Evolutionary conservation across 768 basidiomycete genomes (phyloP).

Genomic region (Kwoniella sp.): DNA sequence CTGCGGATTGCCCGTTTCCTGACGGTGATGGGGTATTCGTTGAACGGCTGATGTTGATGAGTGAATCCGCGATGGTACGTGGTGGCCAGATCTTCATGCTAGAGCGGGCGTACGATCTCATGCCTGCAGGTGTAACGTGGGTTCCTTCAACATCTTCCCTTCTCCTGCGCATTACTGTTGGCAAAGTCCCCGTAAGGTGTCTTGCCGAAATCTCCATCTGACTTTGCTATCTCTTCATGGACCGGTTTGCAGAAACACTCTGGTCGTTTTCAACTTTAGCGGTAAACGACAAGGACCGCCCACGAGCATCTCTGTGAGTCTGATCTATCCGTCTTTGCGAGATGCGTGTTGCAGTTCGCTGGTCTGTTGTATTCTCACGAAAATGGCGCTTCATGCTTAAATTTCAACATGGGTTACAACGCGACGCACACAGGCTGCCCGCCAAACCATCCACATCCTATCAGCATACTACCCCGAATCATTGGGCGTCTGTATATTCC

Average conservation of each 20-base stretch:
- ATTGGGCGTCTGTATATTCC: constrained; percentile 39
- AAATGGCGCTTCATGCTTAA: not conserved
- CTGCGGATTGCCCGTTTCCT: constrained; percentile 7
- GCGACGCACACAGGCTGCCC: constrained; percentile 32
- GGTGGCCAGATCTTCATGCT: constrained; percentile 53
- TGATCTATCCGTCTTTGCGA: no score
- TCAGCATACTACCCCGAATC: constrained; percentile 50
- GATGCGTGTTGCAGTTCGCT: no score
- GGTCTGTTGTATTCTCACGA: no score
- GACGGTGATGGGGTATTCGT: constrained; percentile 14
- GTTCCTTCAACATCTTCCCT: constrained; percentile 10
- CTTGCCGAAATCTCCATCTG: no score
- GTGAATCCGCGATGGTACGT: no score
- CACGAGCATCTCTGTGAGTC: constrained; percentile 39
- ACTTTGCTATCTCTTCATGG: not conserved
- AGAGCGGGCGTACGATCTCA: constrained; percentile 51
- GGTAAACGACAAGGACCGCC: constrained; percentile 49
- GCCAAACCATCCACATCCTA: constrained; percentile 42
- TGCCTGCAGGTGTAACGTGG: constrained; percentile 49
- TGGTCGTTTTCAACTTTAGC: constrained; percentile 48
- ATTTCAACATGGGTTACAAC: not conserved
- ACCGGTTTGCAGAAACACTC: constrained; percentile 34
- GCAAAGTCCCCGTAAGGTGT: no score
- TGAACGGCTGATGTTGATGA: no score
- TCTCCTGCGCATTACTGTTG: no score